Percentiles rank a stretch among this genome's conserved stretches.
Conservation (phyloP, 2,329 filamentous ascomycete species). For the Sporothrix luriei region DNA sequence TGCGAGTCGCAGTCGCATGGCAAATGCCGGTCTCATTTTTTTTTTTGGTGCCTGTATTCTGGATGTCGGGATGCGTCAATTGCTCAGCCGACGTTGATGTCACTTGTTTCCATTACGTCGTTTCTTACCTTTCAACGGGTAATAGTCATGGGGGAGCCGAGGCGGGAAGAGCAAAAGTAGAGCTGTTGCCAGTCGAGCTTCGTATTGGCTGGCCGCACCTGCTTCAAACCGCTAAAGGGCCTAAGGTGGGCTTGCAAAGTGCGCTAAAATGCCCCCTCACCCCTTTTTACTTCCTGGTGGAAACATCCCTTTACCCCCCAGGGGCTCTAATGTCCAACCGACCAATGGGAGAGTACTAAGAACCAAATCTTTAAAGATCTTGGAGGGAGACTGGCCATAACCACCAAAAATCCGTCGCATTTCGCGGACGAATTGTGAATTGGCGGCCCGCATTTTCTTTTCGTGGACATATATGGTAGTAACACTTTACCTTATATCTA, state of each 20-base stretch:
- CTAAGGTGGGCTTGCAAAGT: not conserved
- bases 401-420: constrained; percentile 10
- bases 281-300: not conserved
- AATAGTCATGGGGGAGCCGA: not conserved
- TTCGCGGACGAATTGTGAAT: constrained; percentile 18
- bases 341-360: not conserved
- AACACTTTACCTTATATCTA: not conserved
- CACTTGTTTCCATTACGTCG: not conserved
- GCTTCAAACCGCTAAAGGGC: not conserved
- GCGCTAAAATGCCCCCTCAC: constrained; percentile 11
- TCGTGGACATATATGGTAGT: not conserved
- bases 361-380: not conserved
- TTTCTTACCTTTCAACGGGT: not conserved
- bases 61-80: not conserved
- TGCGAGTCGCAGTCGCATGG: not conserved
- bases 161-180: not conserved
- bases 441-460: not conserved
- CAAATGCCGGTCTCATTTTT: not conserved
- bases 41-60: not conserved
- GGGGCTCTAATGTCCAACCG: not conserved
- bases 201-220: constrained; percentile 14
- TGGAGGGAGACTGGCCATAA: not conserved
- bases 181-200: not conserved
- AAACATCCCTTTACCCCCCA: not conserved
- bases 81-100: not conserved